Evolutionary conservation across 2,329 filamentous ascomycete species (phyloP), one percentile per base, ranked within the genome.

Genomic region (Fusarium sublunatum): DNA sequence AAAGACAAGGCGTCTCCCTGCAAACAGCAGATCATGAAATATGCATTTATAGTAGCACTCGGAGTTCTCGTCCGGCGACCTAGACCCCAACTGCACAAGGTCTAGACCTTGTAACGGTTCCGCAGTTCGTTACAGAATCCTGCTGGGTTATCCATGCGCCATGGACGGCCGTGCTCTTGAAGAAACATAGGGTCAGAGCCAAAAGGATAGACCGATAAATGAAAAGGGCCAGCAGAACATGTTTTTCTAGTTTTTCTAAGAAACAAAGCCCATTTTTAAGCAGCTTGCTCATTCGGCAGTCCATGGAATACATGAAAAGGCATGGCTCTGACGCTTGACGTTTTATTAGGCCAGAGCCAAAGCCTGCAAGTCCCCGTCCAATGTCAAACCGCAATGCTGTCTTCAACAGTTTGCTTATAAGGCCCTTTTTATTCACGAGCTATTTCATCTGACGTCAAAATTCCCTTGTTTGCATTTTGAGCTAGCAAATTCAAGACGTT

Each of bases 91-190:
- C 19, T 9, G 1, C 6, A 25, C 11, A 34, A 34, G 4, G 10
- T 32, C 13, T 39, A 24, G 25, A 26, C 39, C 44, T 22, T 44
- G 26, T 39, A 31, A 25, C 39, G 53, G 55, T 13, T 58, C 55
- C 55, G 39, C 45, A 38, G 28, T 9, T 24, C 15, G 38, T 50
- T 34, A 34, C 15, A 43, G 32, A 26, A 24, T 24, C 10, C 3
- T 39, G 19, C 24, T 24, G 13, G 36, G 9, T 13, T 2, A 19
- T 5, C 24, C 9, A 9, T 39, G 19, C 7, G 24, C 6, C 19
- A 19, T 19, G 19, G 19, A 19, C 19, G 19, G 19, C 19, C 19
- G 19, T 19, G 19, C 3, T 9, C 2, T 24, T 42, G 7, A n/a
- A 9, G 24, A 13, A 34, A 24, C 7, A 5, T 7, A 11, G 39